Conservation (phyloP, 441 rosid genomes). For the Omphalea diandra region DNA sequence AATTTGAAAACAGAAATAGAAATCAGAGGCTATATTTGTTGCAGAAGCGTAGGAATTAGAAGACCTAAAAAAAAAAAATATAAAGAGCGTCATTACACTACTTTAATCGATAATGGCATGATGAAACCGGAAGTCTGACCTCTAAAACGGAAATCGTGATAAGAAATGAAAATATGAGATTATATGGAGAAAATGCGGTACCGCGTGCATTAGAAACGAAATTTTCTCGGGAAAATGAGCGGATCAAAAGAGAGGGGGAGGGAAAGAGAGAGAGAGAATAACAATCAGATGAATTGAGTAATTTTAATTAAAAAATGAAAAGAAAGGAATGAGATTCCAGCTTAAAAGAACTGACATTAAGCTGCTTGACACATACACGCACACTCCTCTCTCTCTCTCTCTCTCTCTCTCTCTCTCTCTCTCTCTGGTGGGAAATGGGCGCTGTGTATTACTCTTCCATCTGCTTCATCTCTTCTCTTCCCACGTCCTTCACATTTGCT, state of each 20-base stretch:
- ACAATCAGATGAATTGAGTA: too few species aligned
- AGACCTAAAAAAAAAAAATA: background rate
- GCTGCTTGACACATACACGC: slow-evolving; percentile 14
- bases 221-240: slow-evolving; percentile 25
- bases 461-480: background rate
- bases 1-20: background rate
- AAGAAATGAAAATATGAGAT: background rate
- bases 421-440: too few species aligned
- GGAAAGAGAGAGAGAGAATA: slow-evolving; percentile 19
- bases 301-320: too few species aligned
- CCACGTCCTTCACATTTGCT: background rate
- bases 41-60: background rate
- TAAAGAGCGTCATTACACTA: background rate
- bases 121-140: background rate
- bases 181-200: slow-evolving; percentile 15
- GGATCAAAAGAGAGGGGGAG: slow-evolving; percentile 10
- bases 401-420: background rate
- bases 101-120: background rate
- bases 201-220: slow-evolving; percentile 20
- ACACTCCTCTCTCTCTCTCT: background rate
- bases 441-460: background rate
- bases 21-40: background rate
- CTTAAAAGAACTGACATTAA: slow-evolving; percentile 37
- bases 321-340: slow-evolving; percentile 15
- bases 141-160: background rate